phyloP scores from a whole-genome alignment of 257 asterid genomes.

The Handroanthus guayacan region DNA sequence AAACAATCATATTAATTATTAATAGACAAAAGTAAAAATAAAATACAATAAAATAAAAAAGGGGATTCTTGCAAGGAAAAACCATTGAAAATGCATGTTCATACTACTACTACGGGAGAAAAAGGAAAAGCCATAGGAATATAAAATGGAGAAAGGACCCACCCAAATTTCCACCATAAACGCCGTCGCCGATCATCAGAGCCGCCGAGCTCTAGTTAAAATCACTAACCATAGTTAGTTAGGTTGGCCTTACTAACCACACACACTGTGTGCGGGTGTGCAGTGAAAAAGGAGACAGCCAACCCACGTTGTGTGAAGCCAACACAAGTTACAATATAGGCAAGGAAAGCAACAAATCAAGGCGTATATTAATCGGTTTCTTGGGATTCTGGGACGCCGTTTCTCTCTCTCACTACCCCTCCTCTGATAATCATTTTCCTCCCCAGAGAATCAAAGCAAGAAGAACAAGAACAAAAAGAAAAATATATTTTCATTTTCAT shows the following conservation, averaged over 20 bases:
- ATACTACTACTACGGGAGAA: background rate
- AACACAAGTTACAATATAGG: background rate
- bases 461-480: too few relatives aligned
- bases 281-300: conserved; percentile 50
- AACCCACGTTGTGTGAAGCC: conserved; percentile 36
- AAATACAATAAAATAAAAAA: too few relatives aligned
- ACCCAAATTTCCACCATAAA: background rate
- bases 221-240: conserved; percentile 25
- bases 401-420: conserved; percentile 14
- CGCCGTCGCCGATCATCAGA: background rate
- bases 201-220: conserved; percentile 23
- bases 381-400: conserved; percentile 36
- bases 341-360: conserved; percentile 51
- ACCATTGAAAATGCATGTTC: background rate
- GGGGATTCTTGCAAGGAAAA: too few relatives aligned
- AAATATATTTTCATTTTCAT: background rate
- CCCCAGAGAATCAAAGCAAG: background rate
- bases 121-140: background rate
- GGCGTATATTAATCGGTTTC: conserved; percentile 52
- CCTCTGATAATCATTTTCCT: background rate
- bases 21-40: too few relatives aligned
- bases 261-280: conserved; percentile 34
- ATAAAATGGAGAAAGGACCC: background rate
- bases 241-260: conserved; percentile 15
- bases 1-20: too few relatives aligned